Evolutionary conservation across 441 rosid species (phyloP), one percentile per base, ranked within the genome.

Genomic region (Populus hybrid): DNA sequence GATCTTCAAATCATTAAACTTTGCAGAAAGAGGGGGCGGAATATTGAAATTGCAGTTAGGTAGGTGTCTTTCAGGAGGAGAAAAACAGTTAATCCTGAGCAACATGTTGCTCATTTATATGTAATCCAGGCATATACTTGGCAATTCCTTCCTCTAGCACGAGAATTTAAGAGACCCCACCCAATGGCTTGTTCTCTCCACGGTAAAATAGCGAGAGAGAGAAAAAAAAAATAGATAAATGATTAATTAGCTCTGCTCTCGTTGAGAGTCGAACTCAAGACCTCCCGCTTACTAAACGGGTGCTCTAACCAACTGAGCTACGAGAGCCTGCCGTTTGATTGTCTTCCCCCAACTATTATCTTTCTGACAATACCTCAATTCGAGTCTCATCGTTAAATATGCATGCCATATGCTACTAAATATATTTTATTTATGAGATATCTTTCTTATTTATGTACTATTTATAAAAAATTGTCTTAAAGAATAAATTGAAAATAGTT

Each of bases 241-340:
- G 6, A 34, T 6, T 1, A 8, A 1, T 34, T 6, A 6, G 36
- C 8, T 6, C 0, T 90, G 94, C 93, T 92, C 82, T 89, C 86
- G 84, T 90, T 93, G 95, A 87, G 89, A 94, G 90, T 92, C 64
- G 89, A 93, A 92, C 97, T 92, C 94, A 92, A 93, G 93, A 92
- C 97, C 92, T 95, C 93, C 94, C 90, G 94, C 99, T 92, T 92
- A 91, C 93, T 90, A 89, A 92, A 86, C 97, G 89, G 93, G 92
- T 92, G 95, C 93, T 90, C 95, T 93, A 95, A 90, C 95, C 94
- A 89, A 87, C 97, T 91, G 94, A 90, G 97, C 92, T 89, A 89
- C 84, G 88, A 90, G 89, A 90, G 97, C 94, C 5, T 10, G 1
- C 0, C 11, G 23, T 0, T 0, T 21, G 24, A 5, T 6, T 1